Base-by-base conservation (phyloP, 106 monocot species). In the Acorus gramineus region DNA sequence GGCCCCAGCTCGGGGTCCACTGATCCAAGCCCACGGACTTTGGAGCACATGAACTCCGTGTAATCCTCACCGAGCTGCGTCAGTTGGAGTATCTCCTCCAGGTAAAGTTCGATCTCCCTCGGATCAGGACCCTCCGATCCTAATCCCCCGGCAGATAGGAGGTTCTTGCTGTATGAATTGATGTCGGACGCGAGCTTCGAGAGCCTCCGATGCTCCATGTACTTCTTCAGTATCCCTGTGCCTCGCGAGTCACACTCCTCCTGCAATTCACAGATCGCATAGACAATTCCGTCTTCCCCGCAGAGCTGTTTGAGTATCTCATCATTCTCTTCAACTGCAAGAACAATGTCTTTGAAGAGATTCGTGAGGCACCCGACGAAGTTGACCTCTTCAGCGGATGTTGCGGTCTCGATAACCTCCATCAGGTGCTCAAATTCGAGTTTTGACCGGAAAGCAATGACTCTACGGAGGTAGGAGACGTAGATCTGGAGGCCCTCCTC, bases 331-430 rank as follows among this genome's bases (percentile, higher is more conserved):
- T 98, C 88, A 6, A 98, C 74, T 2, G 98, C 98, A 44, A 92
- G 80, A n/a, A 98, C 92, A 46, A 98, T 89, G 67, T 98, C 98
- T 66, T 92, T 92, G 69, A 98, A 98, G n/a, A 98, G 70, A 49
- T 62, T 75, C 47, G 88, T 92, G 52, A 98, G 77, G 72, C 98
- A 98, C 4, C 74, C 81, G 4, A 98, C 79, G 46, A 92, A 92
- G 56, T 78, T 74, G 5, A 62, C 47, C 46, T 73, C 85, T 50
- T 75, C 76, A 47, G 70, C 61, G 2, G 60, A 50, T 44, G 61
- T 7, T 7, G 76, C 44, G 28, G 47, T 61, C 9, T 75, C 82
- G 7, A 73, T 56, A 44, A 82, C 56, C 69, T 95, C 95, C 5
- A 47, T 64, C 7, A 96, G 76, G 62, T 88, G 85, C 59, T 98